Evolutionary conservation across 805 yeast genomes (phyloP).

Genomic region (Metschnikowia aberdeeniae): DNA sequence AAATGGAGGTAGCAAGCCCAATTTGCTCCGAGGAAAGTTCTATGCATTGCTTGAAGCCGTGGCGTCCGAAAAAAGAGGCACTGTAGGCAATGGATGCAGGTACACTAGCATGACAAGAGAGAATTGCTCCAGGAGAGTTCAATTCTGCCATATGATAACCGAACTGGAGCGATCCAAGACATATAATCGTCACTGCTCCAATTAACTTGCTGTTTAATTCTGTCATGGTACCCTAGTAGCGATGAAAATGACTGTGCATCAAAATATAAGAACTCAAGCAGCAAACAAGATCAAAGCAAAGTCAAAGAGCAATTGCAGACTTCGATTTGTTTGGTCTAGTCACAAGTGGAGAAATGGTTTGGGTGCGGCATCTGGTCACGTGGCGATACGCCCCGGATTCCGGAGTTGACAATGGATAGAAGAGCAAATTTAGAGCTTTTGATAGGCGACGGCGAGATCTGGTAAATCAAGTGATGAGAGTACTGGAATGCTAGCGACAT

Average conservation of each 20-base stretch:
- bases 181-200: slow-evolving; percentile 51
- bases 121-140: slow-evolving; percentile 77
- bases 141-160: slow-evolving; percentile 95
- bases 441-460: no score
- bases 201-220: slow-evolving; percentile 32
- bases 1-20: slow-evolving; percentile 74
- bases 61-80: slow-evolving; percentile 39
- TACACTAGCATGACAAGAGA: slow-evolving; percentile 48
- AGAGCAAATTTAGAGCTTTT: no score
- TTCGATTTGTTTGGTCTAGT: no score
- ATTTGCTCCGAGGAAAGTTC: slow-evolving; percentile 52
- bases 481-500: no score
- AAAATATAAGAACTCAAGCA: no score
- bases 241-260: no score
- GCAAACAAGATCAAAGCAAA: no score
- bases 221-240: not conserved
- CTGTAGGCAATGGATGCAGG: slow-evolving; percentile 32
- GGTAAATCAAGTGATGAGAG: no score
- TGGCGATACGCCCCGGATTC: slow-evolving; percentile 1
- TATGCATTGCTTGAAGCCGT: slow-evolving; percentile 49
- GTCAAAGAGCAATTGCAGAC: not conserved
- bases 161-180: slow-evolving; percentile 79
- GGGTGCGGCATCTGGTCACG: slow-evolving; percentile 2
- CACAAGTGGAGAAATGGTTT: slow-evolving; percentile 1
- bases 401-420: not conserved